Evolutionary conservation across 768 basidiomycete species (phyloP).

Genomic region (Botryobasidium botryosum): DNA sequence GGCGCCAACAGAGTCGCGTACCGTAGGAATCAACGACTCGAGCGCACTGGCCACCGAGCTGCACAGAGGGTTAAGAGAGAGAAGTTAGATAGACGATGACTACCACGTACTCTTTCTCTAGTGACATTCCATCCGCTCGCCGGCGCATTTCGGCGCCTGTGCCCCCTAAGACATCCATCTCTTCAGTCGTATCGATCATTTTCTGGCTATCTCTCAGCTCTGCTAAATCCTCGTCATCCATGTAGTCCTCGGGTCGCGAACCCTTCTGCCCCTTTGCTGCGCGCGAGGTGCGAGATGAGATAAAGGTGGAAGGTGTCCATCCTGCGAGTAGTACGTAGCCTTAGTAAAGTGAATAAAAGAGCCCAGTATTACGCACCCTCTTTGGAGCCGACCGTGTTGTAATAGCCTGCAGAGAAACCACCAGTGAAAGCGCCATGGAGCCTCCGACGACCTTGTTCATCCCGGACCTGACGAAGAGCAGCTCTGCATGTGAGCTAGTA

Average conservation of each 20-base stretch:
- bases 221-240: slow-evolving; percentile 96
- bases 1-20: slow-evolving; percentile 67
- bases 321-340: slow-evolving; percentile 30
- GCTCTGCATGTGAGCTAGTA: slow-evolving; percentile 8
- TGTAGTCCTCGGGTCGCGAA: slow-evolving; percentile 77
- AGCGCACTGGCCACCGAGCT: slow-evolving; percentile 51
- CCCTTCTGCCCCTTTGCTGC: slow-evolving; percentile 37
- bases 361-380: slow-evolving; percentile 43
- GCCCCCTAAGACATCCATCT: slow-evolving; percentile 50
- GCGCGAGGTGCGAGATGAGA: slow-evolving; percentile 69
- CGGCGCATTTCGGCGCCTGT: slow-evolving; percentile 30
- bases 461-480: slow-evolving; percentile 43
- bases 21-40: slow-evolving; percentile 52
- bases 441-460: slow-evolving; percentile 81
- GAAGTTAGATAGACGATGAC: background rate
- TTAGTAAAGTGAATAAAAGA: background rate
- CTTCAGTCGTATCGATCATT: slow-evolving; percentile 63
- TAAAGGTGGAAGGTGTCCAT: slow-evolving; percentile 88
- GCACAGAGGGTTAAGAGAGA: background rate
- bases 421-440: slow-evolving; percentile 99
- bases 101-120: slow-evolving; percentile 38
- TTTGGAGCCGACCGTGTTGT: slow-evolving; percentile 88
- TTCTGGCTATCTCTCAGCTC: slow-evolving; percentile 58
- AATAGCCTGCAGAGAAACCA: slow-evolving; percentile 95
- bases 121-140: slow-evolving; percentile 18